Conservation (phyloP, 2,329 filamentous ascomycete genomes). For the Anthostomella pinea region DNA sequence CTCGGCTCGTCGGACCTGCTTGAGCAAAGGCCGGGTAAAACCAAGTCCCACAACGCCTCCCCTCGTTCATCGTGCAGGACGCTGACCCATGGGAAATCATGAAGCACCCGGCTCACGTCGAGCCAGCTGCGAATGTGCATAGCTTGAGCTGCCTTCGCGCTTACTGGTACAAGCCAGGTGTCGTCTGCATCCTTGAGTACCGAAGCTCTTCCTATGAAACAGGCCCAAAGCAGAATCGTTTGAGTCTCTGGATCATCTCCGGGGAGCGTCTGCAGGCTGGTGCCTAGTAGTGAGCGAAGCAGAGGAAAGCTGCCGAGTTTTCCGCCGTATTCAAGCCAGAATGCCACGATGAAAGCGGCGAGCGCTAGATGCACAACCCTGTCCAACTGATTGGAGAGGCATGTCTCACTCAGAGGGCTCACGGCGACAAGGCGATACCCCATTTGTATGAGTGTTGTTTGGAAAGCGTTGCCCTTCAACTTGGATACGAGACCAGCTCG, state of each 20-base stretch:
- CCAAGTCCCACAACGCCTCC: constrained; percentile 7
- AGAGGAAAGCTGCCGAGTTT: constrained; percentile 6
- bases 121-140: constrained; percentile 7
- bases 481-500: constrained; percentile 4
- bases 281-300: constrained; percentile 1
- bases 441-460: constrained; percentile 7
- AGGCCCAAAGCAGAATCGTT: constrained; percentile 10
- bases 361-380: constrained; percentile 5
- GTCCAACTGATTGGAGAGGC: not conserved
- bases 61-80: constrained; percentile 8
- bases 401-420: not conserved
- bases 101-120: constrained; percentile 5
- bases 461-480: constrained; percentile 7
- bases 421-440: constrained; percentile 10
- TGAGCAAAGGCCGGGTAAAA: not conserved
- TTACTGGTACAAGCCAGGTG: constrained; percentile 8
- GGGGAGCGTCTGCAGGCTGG: constrained; percentile 1
- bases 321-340: constrained; percentile 10
- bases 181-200: constrained; percentile 5
- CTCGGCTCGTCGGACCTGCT: not conserved
- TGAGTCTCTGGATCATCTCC: not conserved
- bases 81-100: constrained; percentile 12
- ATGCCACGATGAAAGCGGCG: constrained; percentile 8
- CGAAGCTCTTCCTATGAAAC: constrained; percentile 9
- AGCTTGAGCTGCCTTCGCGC: constrained; percentile 3